Evolutionary conservation across 2,329 filamentous ascomycete species (phyloP).

Genomic region (Trichoderma sp.): DNA sequence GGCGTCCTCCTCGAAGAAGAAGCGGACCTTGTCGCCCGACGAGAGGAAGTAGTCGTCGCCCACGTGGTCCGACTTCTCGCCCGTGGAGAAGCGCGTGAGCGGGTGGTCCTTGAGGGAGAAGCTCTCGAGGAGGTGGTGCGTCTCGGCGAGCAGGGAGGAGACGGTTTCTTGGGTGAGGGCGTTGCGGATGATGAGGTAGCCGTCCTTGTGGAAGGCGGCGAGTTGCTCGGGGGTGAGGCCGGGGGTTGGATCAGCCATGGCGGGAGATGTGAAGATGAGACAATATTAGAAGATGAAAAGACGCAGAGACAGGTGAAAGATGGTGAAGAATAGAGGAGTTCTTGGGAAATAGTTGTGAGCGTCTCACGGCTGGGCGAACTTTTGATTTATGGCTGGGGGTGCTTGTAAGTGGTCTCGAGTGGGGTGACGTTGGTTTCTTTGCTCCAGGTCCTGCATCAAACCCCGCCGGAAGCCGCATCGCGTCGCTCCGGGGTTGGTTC

Average conservation of each 20-base stretch:
- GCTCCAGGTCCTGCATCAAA: slow-evolving; percentile 18
- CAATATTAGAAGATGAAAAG: background rate
- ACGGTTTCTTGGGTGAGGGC: slow-evolving; percentile 71
- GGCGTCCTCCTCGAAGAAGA: slow-evolving; percentile 97
- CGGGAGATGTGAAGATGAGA: slow-evolving; percentile 2
- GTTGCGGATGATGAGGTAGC: slow-evolving; percentile 84
- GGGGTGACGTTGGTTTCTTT: slow-evolving; percentile 15
- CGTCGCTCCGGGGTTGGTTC: slow-evolving; percentile 2
- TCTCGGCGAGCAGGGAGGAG: slow-evolving; percentile 70
- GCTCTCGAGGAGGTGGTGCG: slow-evolving; percentile 69
- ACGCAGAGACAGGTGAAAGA: background rate
- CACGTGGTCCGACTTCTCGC: slow-evolving; percentile 73
- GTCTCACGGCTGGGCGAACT: slow-evolving; percentile 12
- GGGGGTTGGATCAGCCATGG: slow-evolving; percentile 30
- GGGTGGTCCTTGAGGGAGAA: slow-evolving; percentile 85
- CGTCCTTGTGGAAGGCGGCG: slow-evolving; percentile 73
- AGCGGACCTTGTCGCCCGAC: slow-evolving; percentile 88
- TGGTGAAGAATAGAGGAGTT: background rate
- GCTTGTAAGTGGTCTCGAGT: slow-evolving; percentile 12
- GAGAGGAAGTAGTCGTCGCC: slow-evolving; percentile 93
- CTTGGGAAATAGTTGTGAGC: background rate
- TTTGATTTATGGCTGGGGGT: background rate
- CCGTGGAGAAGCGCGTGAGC: slow-evolving; percentile 91
- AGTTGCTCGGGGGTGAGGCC: slow-evolving; percentile 75
- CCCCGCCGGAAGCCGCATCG: slow-evolving; percentile 23